phyloP scores from a whole-genome alignment of 1,284 basidiomycete species.

The Heimioporus retisporus region DNA sequence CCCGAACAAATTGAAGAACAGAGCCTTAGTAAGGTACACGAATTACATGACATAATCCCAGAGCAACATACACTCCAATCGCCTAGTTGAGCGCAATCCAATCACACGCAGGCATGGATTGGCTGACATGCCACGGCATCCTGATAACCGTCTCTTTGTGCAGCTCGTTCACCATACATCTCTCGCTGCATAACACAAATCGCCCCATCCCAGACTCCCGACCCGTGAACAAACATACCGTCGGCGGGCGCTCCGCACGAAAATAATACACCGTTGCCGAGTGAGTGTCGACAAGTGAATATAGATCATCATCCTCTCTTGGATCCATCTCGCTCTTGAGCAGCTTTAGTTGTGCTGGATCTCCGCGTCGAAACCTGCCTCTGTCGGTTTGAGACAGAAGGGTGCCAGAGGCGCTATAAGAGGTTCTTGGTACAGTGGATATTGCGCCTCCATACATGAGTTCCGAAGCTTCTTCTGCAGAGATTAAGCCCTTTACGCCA shows the following conservation, averaged over 20 bases:
- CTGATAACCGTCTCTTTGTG: slow-evolving; percentile 3
- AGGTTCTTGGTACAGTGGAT: slow-evolving; percentile 20
- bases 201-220: not conserved
- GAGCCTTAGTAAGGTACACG: no score
- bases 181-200: not conserved
- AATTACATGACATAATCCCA: no score
- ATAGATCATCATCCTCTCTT: not conserved
- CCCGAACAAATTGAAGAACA: no score
- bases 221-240: not conserved
- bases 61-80: no score
- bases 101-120: slow-evolving; percentile 1
- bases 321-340: not conserved
- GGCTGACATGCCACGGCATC: slow-evolving; percentile 5
- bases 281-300: not conserved
- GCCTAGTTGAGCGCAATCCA: not conserved
- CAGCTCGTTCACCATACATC: not conserved
- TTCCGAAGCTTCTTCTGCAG: slow-evolving; percentile 30
- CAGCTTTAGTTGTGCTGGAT: slow-evolving; percentile 19
- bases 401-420: slow-evolving; percentile 35
- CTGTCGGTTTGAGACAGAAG: slow-evolving; percentile 15
- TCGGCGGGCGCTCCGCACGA: not conserved
- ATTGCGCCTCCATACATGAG: slow-evolving; percentile 29
- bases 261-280: not conserved
- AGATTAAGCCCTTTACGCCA: not conserved
- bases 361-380: slow-evolving; percentile 28